Conservation (phyloP, 2,329 filamentous ascomycete genomes). For the Coleophoma crateriformis region DNA sequence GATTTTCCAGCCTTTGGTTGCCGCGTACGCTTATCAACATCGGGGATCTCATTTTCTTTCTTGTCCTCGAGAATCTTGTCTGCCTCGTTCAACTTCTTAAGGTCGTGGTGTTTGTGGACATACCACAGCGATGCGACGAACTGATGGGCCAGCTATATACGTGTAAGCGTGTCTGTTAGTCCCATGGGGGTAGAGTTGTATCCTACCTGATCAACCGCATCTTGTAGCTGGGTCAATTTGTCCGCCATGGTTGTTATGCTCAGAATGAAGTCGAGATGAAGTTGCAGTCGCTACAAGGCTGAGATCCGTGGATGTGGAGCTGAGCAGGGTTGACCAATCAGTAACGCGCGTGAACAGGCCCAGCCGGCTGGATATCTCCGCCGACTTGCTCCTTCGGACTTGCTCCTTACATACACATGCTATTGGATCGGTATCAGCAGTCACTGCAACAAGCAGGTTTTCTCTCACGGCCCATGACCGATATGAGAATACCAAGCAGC, state of each 20-base stretch:
- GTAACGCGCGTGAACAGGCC: too few relatives aligned
- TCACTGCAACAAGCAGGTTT: too few relatives aligned
- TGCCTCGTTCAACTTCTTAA: constrained; percentile 49
- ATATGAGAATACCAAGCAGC: too few relatives aligned
- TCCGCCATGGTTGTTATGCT: constrained; percentile 54
- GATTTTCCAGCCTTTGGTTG: neutral
- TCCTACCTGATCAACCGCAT: constrained; percentile 73
- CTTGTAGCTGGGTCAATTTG: constrained; percentile 76
- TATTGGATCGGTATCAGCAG: too few relatives aligned
- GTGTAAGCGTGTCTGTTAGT: constrained; percentile 2
- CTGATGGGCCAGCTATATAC: constrained; percentile 55
- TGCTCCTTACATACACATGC: too few relatives aligned
- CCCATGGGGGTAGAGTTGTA: neutral
- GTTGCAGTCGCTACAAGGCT: constrained; percentile 7
- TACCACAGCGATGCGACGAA: constrained; percentile 64
- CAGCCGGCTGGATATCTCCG: too few relatives aligned
- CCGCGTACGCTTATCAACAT: constrained; percentile 15
- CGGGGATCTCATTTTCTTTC: constrained; percentile 28
- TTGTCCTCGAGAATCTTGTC: constrained; percentile 57
- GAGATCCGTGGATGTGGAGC: constrained; percentile 7
- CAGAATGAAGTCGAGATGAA: neutral
- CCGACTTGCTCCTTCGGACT: too few relatives aligned
- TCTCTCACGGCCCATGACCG: too few relatives aligned
- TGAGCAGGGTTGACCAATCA: neutral
- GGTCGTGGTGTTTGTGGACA: constrained; percentile 63